Evolutionary conservation across 306 rosid genomes (phyloP), one percentile per base, ranked within the genome.

Genomic region (Quercus rubra): DNA sequence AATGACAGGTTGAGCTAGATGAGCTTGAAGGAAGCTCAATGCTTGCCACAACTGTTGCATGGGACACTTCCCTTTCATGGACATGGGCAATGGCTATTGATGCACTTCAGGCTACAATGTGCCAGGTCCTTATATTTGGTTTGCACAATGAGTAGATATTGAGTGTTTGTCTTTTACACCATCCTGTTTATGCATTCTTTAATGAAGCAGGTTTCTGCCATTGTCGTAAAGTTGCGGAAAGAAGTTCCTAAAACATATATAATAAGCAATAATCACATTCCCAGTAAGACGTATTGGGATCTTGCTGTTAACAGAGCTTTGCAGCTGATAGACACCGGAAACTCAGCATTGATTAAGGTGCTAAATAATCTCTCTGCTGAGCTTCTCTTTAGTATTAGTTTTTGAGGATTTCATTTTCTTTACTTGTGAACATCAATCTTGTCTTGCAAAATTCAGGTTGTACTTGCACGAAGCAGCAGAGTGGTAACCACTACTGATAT

Each of bases 1-100:
- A 83, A 83, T 91, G 90, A 85, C 94, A 95, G 99, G 94, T 95
- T 82, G 99, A 95, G 83, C 89, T 95, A 77, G 88, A 93, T 84
- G 99, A 95, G 90, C 89, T 95, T 75, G 92, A 93, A 85, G 91
- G 86, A 70, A 83, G 83, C 78, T 95, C 94, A n/a, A 83, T 95
- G 85, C 95, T 95, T 43, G 93, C 94, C 28, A 75, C 89, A 55
- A 91, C 94, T 78, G 80, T 93, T 86, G 99, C 98, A 4, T 95
- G 99, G 99, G 99, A 95, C 74, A 35, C 86, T 74, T 80, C 88
- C 72, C 93, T 93, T 77, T 91, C 94, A 55, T 88, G 93, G 86
- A 85, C 91, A 52, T 90, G 94, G 92, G 85, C 55, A 80, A 85
- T 80, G 33, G 97, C 99, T 13, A 52, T 93, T 85, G 74, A 77